These are phyloP conservation scores for Flagelloscypha sp. DNA, from an alignment of 768 basidiomycete genomes.

Conservation along the genomic window DNA sequence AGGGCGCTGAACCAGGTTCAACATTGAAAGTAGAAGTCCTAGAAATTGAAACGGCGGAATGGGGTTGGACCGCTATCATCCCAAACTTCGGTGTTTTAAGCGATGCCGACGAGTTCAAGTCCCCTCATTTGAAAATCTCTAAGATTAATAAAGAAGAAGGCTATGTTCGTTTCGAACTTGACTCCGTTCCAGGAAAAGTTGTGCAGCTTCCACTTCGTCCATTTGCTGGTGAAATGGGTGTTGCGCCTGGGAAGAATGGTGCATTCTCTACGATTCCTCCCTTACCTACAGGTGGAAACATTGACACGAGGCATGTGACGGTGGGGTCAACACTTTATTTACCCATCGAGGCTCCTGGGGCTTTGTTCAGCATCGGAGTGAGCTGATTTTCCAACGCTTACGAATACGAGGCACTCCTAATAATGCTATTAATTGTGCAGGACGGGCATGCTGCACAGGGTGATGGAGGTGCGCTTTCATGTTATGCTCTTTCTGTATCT, in stretches of 20 bases:
- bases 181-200: too few relatives aligned
- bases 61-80: conserved; percentile 57
- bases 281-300: conserved; percentile 51
- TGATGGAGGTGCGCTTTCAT: conserved; percentile 43
- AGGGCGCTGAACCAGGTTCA: conserved; percentile 45
- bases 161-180: conserved; percentile 45
- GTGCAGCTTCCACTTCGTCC: conserved; percentile 46
- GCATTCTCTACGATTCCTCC: conserved; percentile 57
- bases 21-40: conserved; percentile 54
- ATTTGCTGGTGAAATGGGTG: conserved; percentile 60
- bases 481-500: too few relatives aligned
- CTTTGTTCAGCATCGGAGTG: conserved; percentile 54
- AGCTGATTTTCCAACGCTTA: conserved; percentile 12
- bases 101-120: conserved; percentile 43
- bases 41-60: conserved; percentile 41
- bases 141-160: conserved; percentile 30
- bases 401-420: conserved; percentile 1
- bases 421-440: conserved; percentile 17
- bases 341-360: conserved; percentile 52
- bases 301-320: conserved; percentile 50
- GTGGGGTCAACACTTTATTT: conserved; percentile 51
- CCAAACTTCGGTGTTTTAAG: conserved; percentile 52
- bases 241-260: conserved; percentile 41
- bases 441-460: conserved; percentile 64
- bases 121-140: conserved; percentile 49